Base-by-base conservation (phyloP, 176 grass and related monocot species). In the Cocos nucifera region DNA sequence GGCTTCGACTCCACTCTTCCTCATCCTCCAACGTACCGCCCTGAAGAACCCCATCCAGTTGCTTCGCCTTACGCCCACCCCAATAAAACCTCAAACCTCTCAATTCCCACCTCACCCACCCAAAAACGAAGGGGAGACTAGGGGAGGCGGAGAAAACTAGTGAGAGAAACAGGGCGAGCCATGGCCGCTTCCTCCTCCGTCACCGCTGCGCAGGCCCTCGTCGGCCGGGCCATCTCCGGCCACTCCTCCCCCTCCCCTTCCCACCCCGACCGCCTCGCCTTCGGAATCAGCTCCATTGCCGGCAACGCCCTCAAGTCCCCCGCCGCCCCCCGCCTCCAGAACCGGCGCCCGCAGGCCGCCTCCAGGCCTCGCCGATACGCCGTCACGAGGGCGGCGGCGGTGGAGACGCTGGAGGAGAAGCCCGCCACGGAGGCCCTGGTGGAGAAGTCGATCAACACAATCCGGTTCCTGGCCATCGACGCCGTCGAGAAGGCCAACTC, bases 401-500 rank as follows among this genome's bases (percentile, higher is more conserved):
- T 82, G 1, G 82, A 85, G 82, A 63, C 82, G 21, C 51, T 83
- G 50, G 65, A 88, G 72, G 68, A 57, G 1, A 61, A 64, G 44
- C 65, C 59, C n/a, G 75, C 82, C 57, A 53, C 87, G 0, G 82
- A 66, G 16, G 64, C 73, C 59, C 71, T 86, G 58, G 68, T 90
- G 44, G 87, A 90, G 12, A 98, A 92, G 77, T 98, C 93, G 57
- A 79, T 98, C 58, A 98, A 98, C 87, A 85, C 93, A 75, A 98
- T 98, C 69, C 81, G 93, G n/a, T 98, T 98, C 70, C 70, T 98
- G 17, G 65, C 93, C 66, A 83, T 98, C 69, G 93, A 98, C 53
- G 93, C 93, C 48, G 88, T 98, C 56, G 94, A 98, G 82, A 92
- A 92, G 84, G 94, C 94, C 17, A 89, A 92, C 32, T 89, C 84